A percentile compares a stretch with the other conserved stretches of the same genome.
Conservation (phyloP, 176 grass and related monocot genomes). For the Phragmites australis region DNA sequence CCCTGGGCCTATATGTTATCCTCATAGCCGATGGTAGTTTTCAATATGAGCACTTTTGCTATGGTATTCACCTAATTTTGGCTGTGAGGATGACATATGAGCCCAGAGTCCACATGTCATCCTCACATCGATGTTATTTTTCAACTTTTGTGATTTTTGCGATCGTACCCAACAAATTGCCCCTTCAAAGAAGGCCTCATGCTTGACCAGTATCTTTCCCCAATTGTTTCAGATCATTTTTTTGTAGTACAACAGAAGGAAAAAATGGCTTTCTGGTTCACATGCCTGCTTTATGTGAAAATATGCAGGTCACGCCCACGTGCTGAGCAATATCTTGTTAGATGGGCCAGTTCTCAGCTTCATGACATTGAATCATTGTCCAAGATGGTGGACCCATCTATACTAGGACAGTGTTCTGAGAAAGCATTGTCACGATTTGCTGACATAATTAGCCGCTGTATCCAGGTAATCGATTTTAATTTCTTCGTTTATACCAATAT, state of each 20-base stretch:
- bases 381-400: constrained; percentile 83
- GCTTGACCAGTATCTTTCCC: not conserved
- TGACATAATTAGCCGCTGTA: constrained; percentile 94
- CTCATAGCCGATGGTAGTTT: too few species aligned
- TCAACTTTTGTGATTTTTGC: too few species aligned
- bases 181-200: not conserved
- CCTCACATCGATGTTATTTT: too few species aligned
- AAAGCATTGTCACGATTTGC: constrained; percentile 90
- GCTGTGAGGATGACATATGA: too few species aligned
- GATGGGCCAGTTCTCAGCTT: constrained; percentile 91
- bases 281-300: constrained; percentile 15
- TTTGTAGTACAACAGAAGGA: not conserved
- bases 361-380: constrained; percentile 85
- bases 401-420: constrained; percentile 69
- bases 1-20: too few species aligned
- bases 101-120: too few species aligned
- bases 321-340: constrained; percentile 83
- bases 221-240: constrained; percentile 1
- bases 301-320: constrained; percentile 74
- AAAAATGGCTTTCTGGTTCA: constrained; percentile 2
- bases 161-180: too few species aligned
- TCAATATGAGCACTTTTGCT: too few species aligned
- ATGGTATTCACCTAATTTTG: too few species aligned
- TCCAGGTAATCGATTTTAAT: constrained; percentile 61
- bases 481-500: not conserved